These are phyloP conservation scores for Sugiyamaella grinbergsii DNA, from an alignment of 1,139 yeast species.

Conservation along the genomic window DNA sequence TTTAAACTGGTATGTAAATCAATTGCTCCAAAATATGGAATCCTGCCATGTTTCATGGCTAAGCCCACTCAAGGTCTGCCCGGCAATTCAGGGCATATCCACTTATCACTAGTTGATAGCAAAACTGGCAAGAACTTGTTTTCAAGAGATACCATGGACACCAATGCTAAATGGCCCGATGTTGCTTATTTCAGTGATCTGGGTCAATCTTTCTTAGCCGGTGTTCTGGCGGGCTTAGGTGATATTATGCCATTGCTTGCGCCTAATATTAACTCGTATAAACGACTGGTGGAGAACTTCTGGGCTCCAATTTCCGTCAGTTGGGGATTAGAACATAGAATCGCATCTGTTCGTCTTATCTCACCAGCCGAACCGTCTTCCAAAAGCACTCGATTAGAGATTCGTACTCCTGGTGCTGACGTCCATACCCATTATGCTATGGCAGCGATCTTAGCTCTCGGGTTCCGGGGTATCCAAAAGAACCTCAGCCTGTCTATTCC, in stretches of 20 bases:
- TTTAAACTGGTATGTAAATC: conserved; percentile 43
- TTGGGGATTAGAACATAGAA: conserved; percentile 46
- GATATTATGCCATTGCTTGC: conserved; percentile 45
- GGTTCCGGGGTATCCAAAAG: conserved; percentile 40
- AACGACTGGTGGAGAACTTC: conserved; percentile 44
- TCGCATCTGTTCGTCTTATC: conserved; percentile 43
- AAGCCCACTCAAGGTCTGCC: conserved; percentile 44
- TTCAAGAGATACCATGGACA: conserved; percentile 36
- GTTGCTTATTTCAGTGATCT: conserved; percentile 36
- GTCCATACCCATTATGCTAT: conserved; percentile 44
- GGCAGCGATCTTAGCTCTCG: conserved; percentile 43
- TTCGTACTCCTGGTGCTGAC: conserved; percentile 46
- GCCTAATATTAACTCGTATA: conserved; percentile 44
- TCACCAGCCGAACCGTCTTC: conserved; percentile 39
- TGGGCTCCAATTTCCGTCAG: conserved; percentile 46
- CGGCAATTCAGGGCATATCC: conserved; percentile 46
- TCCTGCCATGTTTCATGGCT: conserved; percentile 46
- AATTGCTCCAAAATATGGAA: conserved; percentile 38
- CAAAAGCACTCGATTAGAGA: conserved; percentile 42
- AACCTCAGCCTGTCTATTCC: conserved; percentile 36
- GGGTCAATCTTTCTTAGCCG: conserved; percentile 44
- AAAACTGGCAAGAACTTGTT: conserved; percentile 39
- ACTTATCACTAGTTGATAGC: conserved; percentile 39
- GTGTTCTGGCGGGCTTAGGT: conserved; percentile 41
- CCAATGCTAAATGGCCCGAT: conserved; percentile 39